Evolutionary conservation across 2,329 filamentous ascomycete genomes (phyloP), one percentile per base, ranked within the genome.

Genomic region (Sporothrix luriei): DNA sequence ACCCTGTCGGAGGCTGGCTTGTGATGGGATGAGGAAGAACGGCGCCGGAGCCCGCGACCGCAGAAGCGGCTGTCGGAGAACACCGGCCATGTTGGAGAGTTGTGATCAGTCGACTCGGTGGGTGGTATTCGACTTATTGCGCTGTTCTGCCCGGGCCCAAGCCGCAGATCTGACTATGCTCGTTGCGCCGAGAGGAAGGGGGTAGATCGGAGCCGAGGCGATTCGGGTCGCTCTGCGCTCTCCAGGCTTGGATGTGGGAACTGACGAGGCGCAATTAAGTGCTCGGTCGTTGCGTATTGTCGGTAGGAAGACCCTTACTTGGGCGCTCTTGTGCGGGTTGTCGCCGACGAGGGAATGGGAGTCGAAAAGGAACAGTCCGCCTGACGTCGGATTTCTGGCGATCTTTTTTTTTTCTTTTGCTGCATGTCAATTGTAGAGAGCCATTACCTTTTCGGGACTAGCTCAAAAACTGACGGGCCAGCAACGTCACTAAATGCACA

Each of bases 1-100:
- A 33, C 52, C 13, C 6, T 49, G 57, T 10, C 24, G 48, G 16
- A 51, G 46, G 61, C 61, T 51, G 24, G 46, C 11, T 10, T 64
- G 61, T 43, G 40, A 48, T 26, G 54, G 33, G 33, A 68, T 26
- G 19, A 55, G 9, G 33, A 57, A 67, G 19, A 69, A 55, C 49
- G 57, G 61, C 24, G 38, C 43, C 43, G 55, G n/a, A 6, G 70
- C 40, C 16, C 61, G 24, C 11, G 55, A 62, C 46, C 46, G 62
- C 61, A 24, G 68, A 40, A 69, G 64, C 51, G 68, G 64, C 64
- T 65, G 67, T 26, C 70, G 70, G 7, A 71, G 26, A 64, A 67
- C 64, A 29, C 62, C 67, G 14, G 70, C 67, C 70, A 71, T 71
- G 11, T 9, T 49, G 33, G 43, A 14, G 29, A 14, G n/a, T 24